Evolutionary conservation across 495 filamentous ascomycete genomes (phyloP).

Genomic region (Niebla homalea): DNA sequence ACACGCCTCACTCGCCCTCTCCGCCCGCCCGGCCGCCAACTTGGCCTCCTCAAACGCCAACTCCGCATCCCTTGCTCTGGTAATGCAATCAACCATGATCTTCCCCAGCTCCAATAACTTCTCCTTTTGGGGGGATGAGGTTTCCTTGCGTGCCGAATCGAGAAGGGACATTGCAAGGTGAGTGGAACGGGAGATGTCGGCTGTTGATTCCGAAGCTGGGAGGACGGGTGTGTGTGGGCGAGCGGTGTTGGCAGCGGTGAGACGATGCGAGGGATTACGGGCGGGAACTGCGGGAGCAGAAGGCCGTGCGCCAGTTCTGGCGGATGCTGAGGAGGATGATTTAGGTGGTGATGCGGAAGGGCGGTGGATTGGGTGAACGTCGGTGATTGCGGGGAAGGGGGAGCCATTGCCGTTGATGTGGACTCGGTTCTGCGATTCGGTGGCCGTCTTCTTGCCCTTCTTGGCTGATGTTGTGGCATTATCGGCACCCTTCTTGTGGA

Average conservation of each 20-base stretch:
- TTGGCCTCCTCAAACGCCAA: conserved; percentile 25
- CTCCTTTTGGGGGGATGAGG: conserved; percentile 19
- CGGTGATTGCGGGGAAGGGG: conserved; percentile 13
- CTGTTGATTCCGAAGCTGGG: not conserved
- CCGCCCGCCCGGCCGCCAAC: conserved; percentile 22
- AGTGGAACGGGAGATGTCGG: conserved; percentile 21
- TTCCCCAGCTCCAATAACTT: conserved; percentile 20
- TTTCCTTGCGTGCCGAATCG: conserved; percentile 22
- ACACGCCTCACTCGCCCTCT: conserved; percentile 19
- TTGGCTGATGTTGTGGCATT: not conserved
- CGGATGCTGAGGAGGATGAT: not conserved
- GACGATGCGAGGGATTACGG: not conserved
- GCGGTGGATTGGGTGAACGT: conserved; percentile 15
- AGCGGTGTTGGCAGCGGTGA: conserved; percentile 5
- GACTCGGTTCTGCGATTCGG: not conserved
- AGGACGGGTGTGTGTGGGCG: not conserved
- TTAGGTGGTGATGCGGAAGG: conserved; percentile 1
- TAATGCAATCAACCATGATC: conserved; percentile 24
- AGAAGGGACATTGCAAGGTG: conserved; percentile 24
- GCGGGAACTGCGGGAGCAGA: not conserved
- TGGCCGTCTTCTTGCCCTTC: not conserved
- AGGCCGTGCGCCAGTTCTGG: not conserved
- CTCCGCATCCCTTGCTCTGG: conserved; percentile 24
- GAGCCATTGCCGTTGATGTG: conserved; percentile 8
- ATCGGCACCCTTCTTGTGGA: conserved; percentile 14